Evolutionary conservation across 148 eudicot genomes (phyloP), one percentile per base, ranked within the genome.

Genomic region (Rhododendron ovatum): DNA sequence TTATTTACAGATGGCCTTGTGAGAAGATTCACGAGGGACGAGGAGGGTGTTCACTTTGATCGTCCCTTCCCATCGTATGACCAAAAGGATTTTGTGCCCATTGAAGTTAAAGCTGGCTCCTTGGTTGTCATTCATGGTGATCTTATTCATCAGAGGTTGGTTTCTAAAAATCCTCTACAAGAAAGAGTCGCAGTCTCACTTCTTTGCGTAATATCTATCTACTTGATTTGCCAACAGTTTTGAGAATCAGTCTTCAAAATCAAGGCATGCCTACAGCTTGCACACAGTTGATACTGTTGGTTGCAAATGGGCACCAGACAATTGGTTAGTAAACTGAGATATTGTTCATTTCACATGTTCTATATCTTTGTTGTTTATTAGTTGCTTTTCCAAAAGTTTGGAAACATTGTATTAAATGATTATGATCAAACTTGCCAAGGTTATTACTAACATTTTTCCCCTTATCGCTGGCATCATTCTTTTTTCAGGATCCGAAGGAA

Each of bases 251-350:
- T 97, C 98, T 20, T 85, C 95, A 67, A 92, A 87, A 83, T 96
- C 99, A 61, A 91, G 99, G 92, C 99, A 96, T 90, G 99, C 99
- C 57, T 96, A 96, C 90, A 96, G 98, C 90, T 90, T 93, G 87
- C 99, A 96, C 85, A 92, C 90, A 86, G 93, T 95, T 78, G 99
- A 96, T 87, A 95, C 99, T 50, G 91, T 89, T 84, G 96, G 95
- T 82, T 96, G 99, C 92, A 94, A 91, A 87, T 97, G 98, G 98
- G 93, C 95, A 7, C 94, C 88, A 84, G 95, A 95, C 69, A 97
- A 97, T 85, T 97, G 99, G 98, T 97, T 77, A 93, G 99, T 88
- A 67, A 78, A 65, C 69, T 33, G 47, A 67, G 74, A 67, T 67
- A 3, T 67, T 67, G 74, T 15, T 41, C 35, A 57, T 39, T 50